Conservation (phyloP, 2,329 filamentous ascomycete species). For the Podosphaera fusca region DNA sequence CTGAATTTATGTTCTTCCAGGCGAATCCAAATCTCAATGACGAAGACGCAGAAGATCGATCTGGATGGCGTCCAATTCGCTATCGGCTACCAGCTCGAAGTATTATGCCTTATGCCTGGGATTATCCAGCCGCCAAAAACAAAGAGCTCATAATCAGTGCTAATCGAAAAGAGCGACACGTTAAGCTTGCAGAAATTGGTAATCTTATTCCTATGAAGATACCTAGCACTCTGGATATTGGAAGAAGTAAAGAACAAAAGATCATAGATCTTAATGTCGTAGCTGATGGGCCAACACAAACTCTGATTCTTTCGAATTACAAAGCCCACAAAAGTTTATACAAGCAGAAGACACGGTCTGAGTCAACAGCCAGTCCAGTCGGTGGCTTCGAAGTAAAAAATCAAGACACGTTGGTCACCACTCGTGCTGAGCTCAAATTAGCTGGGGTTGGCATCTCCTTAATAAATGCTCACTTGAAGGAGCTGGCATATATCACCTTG, state of each 20-base stretch:
- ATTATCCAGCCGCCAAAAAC: constrained; percentile 92
- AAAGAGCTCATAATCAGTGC: constrained; percentile 74
- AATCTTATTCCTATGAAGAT: constrained; percentile 91
- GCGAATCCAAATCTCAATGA: constrained; percentile 83
- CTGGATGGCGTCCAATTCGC: constrained; percentile 75
- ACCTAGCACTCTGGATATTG: constrained; percentile 24
- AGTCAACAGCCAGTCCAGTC: constrained; percentile 26
- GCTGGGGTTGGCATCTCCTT: constrained; percentile 83
- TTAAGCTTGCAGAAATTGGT: constrained; percentile 90
- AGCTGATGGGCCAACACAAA: constrained; percentile 87
- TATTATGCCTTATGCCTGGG: constrained; percentile 99
- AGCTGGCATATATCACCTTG: constrained; percentile 83
- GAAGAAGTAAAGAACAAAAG: constrained; percentile 43
- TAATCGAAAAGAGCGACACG: constrained; percentile 62
- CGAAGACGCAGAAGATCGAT: constrained; percentile 61
- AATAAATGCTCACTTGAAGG: constrained; percentile 76
- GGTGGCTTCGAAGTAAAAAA: constrained; percentile 86
- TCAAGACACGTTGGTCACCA: constrained; percentile 65
- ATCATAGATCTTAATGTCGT: constrained; percentile 94
- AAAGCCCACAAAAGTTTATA: constrained; percentile 85
- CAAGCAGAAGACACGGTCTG: constrained; percentile 31
- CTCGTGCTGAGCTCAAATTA: constrained; percentile 70
- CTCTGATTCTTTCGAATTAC: constrained; percentile 82
- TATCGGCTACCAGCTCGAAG: constrained; percentile 83
- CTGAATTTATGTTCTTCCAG: constrained; percentile 91